These are phyloP conservation scores for Citrus glauca DNA, from an alignment of 345 rosid species.

Conservation along the genomic window DNA sequence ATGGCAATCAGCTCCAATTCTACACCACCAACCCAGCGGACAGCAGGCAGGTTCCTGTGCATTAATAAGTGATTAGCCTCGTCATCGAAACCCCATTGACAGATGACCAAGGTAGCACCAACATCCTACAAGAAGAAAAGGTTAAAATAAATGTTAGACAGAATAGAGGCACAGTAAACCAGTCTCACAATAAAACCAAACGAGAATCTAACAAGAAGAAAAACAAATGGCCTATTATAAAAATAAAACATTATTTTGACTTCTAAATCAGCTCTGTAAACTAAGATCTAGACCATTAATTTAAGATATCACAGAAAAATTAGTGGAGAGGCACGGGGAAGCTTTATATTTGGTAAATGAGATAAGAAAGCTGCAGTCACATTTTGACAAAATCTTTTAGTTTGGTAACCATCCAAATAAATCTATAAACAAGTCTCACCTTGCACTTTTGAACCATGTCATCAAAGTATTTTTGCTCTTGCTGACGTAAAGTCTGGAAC, in stretches of 20 bases:
- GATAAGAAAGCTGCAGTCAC: neutral
- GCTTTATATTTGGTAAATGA: neutral
- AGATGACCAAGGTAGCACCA: slow-evolving; percentile 94
- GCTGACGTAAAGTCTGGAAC: slow-evolving; percentile 84
- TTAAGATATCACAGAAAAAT: neutral
- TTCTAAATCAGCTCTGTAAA: neutral
- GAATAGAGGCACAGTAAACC: neutral
- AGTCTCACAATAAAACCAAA: neutral
- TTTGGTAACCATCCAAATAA: neutral
- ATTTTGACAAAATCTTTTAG: neutral
- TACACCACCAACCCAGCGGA: slow-evolving; percentile 99
- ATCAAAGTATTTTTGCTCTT: slow-evolving; percentile 90
- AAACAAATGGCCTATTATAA: neutral
- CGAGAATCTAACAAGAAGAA: neutral
- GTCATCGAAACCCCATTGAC: slow-evolving; percentile 99
- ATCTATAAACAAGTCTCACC: slow-evolving; percentile 26
- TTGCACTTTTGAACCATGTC: slow-evolving; percentile 97
- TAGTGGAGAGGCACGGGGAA: neutral
- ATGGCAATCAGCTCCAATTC: slow-evolving; percentile 97
- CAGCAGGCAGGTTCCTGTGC: slow-evolving; percentile 97
- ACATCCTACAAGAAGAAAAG: slow-evolving; percentile 58
- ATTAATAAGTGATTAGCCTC: slow-evolving; percentile 95
- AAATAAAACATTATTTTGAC: neutral
- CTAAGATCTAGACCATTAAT: neutral
- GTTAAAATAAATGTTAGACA: neutral